phyloP scores from a whole-genome alignment of 2,329 filamentous ascomycete species.

The Ceratocystiopsis sp. region DNA sequence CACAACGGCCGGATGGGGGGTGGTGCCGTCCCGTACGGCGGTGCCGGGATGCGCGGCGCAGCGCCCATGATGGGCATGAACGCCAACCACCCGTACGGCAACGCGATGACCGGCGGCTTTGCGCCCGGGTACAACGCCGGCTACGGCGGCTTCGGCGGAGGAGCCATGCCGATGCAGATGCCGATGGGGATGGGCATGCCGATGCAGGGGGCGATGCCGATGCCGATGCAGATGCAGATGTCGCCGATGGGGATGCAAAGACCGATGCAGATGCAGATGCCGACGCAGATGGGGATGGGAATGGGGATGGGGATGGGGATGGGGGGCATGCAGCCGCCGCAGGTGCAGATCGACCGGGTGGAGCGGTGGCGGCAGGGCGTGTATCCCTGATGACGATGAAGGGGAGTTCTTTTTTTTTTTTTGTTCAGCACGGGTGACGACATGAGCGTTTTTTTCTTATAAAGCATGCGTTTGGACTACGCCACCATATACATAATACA shows the following conservation, averaged over 20 bases:
- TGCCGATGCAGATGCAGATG: conserved; percentile 4
- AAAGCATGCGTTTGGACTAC: too few relatives aligned
- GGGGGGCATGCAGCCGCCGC: conserved; percentile 5
- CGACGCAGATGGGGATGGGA: conserved; percentile 1
- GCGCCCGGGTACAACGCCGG: not conserved
- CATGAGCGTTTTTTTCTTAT: too few relatives aligned
- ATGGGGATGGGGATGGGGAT: conserved; percentile 5
- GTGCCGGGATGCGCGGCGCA: not conserved
- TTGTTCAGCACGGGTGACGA: not conserved
- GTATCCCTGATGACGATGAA: conserved; percentile 6
- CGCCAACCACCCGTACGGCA: not conserved
- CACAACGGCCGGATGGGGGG: too few relatives aligned
- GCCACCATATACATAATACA: too few relatives aligned
- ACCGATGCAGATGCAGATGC: not conserved
- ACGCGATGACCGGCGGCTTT: not conserved
- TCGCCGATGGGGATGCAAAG: conserved; percentile 5
- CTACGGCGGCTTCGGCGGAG: not conserved
- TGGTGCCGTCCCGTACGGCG: too few relatives aligned
- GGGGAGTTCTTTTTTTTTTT: not conserved
- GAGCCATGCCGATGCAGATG: not conserved
- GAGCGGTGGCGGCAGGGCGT: conserved; percentile 19
- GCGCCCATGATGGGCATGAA: not conserved
- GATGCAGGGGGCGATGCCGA: not conserved
- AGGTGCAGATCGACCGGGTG: conserved; percentile 16
- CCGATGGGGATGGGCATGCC: not conserved